A percentile compares a stretch with the other conserved stretches of the same genome.
phyloP scores from a whole-genome alignment of 306 rosid genomes.

The Vigna nakashimae region DNA sequence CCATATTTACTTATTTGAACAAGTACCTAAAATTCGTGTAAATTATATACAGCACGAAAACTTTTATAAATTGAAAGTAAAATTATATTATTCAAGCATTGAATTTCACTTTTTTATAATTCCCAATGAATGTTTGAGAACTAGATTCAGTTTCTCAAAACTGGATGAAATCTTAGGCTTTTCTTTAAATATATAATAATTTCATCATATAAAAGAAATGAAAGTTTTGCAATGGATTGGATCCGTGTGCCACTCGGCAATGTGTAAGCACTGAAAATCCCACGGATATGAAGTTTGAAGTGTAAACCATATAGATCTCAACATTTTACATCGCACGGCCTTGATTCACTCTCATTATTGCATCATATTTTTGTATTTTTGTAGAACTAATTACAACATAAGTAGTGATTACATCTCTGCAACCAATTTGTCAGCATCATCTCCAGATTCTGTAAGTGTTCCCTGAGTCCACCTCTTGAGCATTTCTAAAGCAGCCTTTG shows the following conservation, averaged over 20 bases:
- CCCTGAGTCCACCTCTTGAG: slow-evolving; percentile 88
- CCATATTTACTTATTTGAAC: neutral
- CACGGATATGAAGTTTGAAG: neutral
- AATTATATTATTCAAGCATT: neutral
- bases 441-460: slow-evolving; percentile 56
- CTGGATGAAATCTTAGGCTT: too few relatives aligned
- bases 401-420: slow-evolving; percentile 64
- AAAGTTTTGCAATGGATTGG: too few relatives aligned
- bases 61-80: neutral
- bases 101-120: neutral
- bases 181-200: too few relatives aligned
- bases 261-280: neutral
- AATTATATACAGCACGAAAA: neutral
- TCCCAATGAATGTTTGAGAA: neutral
- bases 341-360: slow-evolving; percentile 9
- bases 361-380: slow-evolving; percentile 22
- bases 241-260: too few relatives aligned
- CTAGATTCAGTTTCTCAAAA: too few relatives aligned
- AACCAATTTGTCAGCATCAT: slow-evolving; percentile 50
- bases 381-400: slow-evolving; percentile 11
- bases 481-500: slow-evolving; percentile 93
- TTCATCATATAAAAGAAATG: too few relatives aligned
- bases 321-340: neutral
- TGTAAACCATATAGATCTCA: neutral
- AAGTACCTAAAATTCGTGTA: neutral